Base-by-base conservation (phyloP, 805 yeast species). In the Kazachstania viticola region DNA sequence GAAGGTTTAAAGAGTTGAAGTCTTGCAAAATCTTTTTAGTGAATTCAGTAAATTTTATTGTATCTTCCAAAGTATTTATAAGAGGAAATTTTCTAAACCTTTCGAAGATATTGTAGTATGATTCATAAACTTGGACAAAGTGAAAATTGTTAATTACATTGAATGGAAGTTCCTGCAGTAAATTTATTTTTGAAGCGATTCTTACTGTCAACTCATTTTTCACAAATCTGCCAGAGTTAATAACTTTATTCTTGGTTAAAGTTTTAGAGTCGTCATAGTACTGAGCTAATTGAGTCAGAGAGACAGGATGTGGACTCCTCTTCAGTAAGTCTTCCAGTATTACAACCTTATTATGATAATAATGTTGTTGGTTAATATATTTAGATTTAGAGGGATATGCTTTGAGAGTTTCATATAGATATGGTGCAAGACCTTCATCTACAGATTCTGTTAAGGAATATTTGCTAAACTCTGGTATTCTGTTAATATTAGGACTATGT, bases 211-310 rank as follows among this genome's bases (percentile, higher is more conserved):
- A 60, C 50, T 88, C 97, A 25, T 79, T 64, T 29, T 93, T 64
- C 1, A 85, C 95, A 51, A 88, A 91, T 49, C 80, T 83, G 14
- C 95, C 97, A 39, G 91, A 77, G 26, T 76, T 65, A 9, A 88
- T 61, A 30, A 88, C 65, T 58, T 87, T 85, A 23, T 77, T 82
- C 41, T 72, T 73, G 11, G 84, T 80, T 31, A 88, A 56, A 22
- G 69, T 70, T n/a, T 45, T 40, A 2, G 58, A 52, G 35, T 54
- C 55, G 44, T 78, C 77, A 29, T 95, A 96, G 51, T 79, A 88
- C 26, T 84, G 84, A 2, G 95, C 95, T 42, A 88, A 58, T 46
- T 88, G 96, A 32, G 83, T 65, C n/a, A 91, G 55, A 1, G 95
- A 78, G 15, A 88, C 93, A 0, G 97, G 95, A 51, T 83, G 84